These are phyloP conservation scores for Boechera divaricarpa DNA, from an alignment of 345 rosid species.

Conservation along the genomic window DNA sequence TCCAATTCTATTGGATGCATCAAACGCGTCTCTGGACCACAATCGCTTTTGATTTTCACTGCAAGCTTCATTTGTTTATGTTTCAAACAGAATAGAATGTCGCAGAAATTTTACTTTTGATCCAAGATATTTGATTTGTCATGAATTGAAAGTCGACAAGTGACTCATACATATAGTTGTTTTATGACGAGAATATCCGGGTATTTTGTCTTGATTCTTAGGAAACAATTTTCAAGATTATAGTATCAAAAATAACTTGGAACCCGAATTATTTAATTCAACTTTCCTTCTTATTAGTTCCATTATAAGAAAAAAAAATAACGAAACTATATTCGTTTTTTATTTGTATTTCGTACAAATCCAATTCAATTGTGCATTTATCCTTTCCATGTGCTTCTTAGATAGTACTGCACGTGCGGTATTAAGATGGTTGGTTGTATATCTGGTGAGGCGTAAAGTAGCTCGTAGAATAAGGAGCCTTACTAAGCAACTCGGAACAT, in stretches of 20 bases:
- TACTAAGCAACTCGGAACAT: neutral
- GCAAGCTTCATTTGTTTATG: slow-evolving; percentile 23
- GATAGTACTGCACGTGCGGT: slow-evolving; percentile 32
- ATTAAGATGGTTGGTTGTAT: slow-evolving; percentile 22
- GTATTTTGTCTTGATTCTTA: neutral
- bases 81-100: slow-evolving; percentile 26
- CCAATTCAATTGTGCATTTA: neutral
- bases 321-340: neutral
- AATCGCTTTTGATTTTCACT: slow-evolving; percentile 29
- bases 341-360: slow-evolving; percentile 4
- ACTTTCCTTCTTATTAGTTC: neutral
- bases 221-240: slow-evolving; percentile 7
- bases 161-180: neutral
- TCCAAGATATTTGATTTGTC: slow-evolving; percentile 3
- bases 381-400: slow-evolving; percentile 9
- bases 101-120: neutral
- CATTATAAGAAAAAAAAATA: neutral
- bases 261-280: neutral
- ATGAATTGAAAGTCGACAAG: slow-evolving; percentile 4
- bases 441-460: slow-evolving; percentile 9
- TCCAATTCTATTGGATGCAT: slow-evolving; percentile 39
- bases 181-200: slow-evolving; percentile 1
- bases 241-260: slow-evolving; percentile 17
- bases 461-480: neutral
- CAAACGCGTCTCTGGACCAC: slow-evolving; percentile 43